Evolutionary conservation across 2,329 filamentous ascomycete genomes (phyloP).

Genomic region (Geosmithia morbida): DNA sequence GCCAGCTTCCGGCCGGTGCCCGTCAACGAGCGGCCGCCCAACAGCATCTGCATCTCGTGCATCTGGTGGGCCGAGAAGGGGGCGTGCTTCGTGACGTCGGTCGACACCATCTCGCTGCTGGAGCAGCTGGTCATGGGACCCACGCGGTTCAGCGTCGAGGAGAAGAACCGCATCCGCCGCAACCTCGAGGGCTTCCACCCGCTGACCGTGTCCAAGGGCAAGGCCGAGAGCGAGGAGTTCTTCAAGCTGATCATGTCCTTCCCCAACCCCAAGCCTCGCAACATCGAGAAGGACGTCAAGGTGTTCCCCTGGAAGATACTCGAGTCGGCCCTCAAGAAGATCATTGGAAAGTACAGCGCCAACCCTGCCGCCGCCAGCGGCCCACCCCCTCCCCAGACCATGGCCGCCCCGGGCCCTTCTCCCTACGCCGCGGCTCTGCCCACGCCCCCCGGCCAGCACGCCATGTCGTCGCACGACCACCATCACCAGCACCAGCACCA

Average conservation of each 20-base stretch:
- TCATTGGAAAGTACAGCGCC: conserved; percentile 87
- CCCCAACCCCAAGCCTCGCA: conserved; percentile 83
- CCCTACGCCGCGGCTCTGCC: conserved; percentile 27
- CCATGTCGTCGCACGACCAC: conserved; percentile 9
- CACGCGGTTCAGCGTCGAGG: conserved; percentile 81
- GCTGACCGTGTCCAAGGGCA: conserved; percentile 83
- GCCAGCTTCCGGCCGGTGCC: conserved; percentile 68
- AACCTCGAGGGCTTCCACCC: conserved; percentile 93
- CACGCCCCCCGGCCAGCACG: conserved; percentile 26
- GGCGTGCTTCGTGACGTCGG: conserved; percentile 87
- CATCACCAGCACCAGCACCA: conserved; percentile 17
- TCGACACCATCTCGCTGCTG: conserved; percentile 90
- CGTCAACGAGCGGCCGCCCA: conserved; percentile 62
- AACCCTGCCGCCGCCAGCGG: conserved; percentile 24
- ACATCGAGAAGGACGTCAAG: conserved; percentile 99
- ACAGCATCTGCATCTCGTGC: conserved; percentile 91
- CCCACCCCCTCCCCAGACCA: conserved; percentile 13
- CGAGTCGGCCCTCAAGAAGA: conserved; percentile 81
- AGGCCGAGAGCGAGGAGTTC: conserved; percentile 86
- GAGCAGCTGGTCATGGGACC: conserved; percentile 70
- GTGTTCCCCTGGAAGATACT: conserved; percentile 96
- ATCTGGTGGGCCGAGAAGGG: conserved; percentile 92
- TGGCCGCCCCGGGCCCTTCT: conserved; percentile 20
- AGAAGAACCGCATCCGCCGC: conserved; percentile 94
- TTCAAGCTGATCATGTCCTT: conserved; percentile 99